Evolutionary conservation across 148 eudicot species (phyloP), one percentile per base, ranked within the genome.

Genomic region (Beta vulgaris): DNA sequence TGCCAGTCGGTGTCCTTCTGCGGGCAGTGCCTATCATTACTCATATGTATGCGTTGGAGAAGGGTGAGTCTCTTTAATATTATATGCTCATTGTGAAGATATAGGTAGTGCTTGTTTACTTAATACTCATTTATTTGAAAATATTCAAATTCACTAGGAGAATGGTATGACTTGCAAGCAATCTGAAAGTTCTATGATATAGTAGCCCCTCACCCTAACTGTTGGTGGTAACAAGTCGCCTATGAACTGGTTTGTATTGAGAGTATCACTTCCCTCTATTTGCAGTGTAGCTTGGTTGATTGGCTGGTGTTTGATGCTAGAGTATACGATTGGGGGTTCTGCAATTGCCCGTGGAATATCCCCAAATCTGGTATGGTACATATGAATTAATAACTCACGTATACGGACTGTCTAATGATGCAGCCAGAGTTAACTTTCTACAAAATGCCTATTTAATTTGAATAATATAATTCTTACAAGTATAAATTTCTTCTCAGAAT

Each of bases 301-400:
- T 77, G 97, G 97, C 28, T 91, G 97, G 97, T 88, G 87, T 55
- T 75, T 91, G 49, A 88, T 88, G 77, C 74, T 91, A 79, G 97
- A 91, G 77, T 91, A 91, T 77, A 91, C 93, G 46, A 90, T 91
- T 76, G 93, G 93, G 59, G 97, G 97, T 48, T 73, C 97, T 53
- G 92, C 97, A 59, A 91, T 91, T 79, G 97, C 97, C 62, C 97
- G 97, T 83, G 97, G 93, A 76, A 85, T 91, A 78, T 91, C 97
- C 21, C 97, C 97, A 61, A 91, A 91, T 82, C 82, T 91, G 93
- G 93, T 91, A 65, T 67, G 21, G 71, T 61, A 65, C 51, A 35
- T 37, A 29, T 16, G 21, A 60, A 14, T 60, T 3, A 31, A 26
- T 29, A 26, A 26, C 21, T 31, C 31, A 26, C 10, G 14, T 28